Base-by-base conservation (phyloP, 306 rosid genomes). In the Aeschynomene evenia region DNA sequence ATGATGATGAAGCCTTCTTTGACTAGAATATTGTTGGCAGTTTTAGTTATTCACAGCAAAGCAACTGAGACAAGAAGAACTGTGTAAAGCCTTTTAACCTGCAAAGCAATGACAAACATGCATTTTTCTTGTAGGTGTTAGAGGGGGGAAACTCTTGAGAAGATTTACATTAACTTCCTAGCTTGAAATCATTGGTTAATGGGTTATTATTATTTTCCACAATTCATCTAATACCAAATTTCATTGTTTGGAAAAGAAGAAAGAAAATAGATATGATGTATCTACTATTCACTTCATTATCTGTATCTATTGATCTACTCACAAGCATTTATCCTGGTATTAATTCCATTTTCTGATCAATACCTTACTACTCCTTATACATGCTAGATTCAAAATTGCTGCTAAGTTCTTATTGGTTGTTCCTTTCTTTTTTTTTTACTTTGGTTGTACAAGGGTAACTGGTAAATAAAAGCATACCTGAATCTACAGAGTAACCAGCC, bases 1-100 rank as follows among this genome's bases (percentile, higher is more conserved):
- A 46, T 43, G 97, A 88, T 8, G 99, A 88, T 31, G 99, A 94
- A 53, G 96, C 88, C 64, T 70, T 83, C 75, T 85, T 79, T 60
- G 99, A 94, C 75, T 91, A 81, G 81, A 59, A n/a, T n/a, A n/a
- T 63, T 49, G 33, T 46, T 54, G 75, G 2, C 18, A 24, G 68
- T 66, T 23, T 36, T 24, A 51, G 59, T 59, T 67, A 58, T n/a
- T n/a, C n/a, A n/a, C n/a, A n/a, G n/a, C 61, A 62, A 26, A 31
- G 61, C 64, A 56, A 73, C 62, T 63, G 59, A 58, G 70, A 65
- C 71, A 69, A 69, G 11, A 4, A 2, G 63, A 49, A 73, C 36
- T 31, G 24, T 73, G 55, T 48, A 57, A 77, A 73, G 74, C 82
- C 50, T 54, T n/a, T 56, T 68, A 61, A 45, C 71, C 64, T 53